Base-by-base conservation (phyloP, 2,329 filamentous ascomycete genomes). In the Sarocladiaceae sp. region DNA sequence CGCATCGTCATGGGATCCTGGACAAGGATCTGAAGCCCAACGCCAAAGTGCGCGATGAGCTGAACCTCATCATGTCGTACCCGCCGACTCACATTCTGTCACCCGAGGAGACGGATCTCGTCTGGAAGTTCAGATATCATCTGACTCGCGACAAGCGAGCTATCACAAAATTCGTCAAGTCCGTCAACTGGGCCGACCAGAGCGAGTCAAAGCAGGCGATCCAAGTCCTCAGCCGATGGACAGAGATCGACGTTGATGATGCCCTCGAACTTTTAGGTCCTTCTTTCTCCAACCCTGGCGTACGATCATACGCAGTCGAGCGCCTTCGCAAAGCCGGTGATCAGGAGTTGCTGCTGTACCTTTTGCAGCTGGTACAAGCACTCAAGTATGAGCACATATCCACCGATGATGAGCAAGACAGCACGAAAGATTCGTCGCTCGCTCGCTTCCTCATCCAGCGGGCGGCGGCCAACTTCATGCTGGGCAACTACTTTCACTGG, bases 101-200 rank as follows among this genome's bases (percentile, higher is more conserved):
- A 1, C 80, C 88, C 0, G 90, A 96, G 60, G 93, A 98, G 63
- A 94, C 95, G 58, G 93, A 98, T 62, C 74, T 96, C 43, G 81
- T 98, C 16, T 98, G 94, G 94, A 93, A 94, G 56, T 98, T 97
- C 67, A 78, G 93, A 47, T 95, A 97, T 62, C 91, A 96, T 61
- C 67, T 98, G 18, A 93, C 90, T 1, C 78, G 89, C 46, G 90
- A 98, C 61, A 98, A 98, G 64, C 74, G 85, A 55, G 86, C 91
- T 2, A 72, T 97, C 47, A 98, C 91, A 26, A 98, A 98, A 57
- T 95, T 98, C 54, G 88, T 97, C 61, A 98, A 97, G 63, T 96
- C 91, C 0, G 91, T 96, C 31, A 90, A 94, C 53, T 98, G 93
- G 91, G 80, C 79, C 41, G 91, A 95, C 60, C 76, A 79, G 37